Evolutionary conservation across 352 stramenopile genomes (phyloP).

Genomic region (Phytopythium chamaehyphon): DNA sequence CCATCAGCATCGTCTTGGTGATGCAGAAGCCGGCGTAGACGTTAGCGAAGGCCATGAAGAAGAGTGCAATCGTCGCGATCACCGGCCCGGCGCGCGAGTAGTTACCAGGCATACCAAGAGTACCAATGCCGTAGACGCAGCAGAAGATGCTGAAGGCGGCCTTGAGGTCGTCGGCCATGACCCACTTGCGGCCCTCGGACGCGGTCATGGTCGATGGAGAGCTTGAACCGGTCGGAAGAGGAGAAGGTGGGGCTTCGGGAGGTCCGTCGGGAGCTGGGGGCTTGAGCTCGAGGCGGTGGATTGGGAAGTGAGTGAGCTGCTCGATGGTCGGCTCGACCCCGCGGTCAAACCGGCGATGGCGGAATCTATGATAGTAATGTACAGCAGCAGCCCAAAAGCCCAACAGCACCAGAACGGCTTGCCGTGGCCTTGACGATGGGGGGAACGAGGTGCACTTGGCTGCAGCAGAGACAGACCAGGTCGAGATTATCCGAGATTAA

Average conservation of each 20-base stretch:
- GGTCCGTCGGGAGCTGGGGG: background rate
- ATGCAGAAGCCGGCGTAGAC: constrained; percentile 29
- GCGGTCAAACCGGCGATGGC: no score
- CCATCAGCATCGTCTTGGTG: constrained; percentile 39
- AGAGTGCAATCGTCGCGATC: constrained; percentile 23
- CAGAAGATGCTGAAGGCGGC: constrained; percentile 41
- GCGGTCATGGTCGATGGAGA: background rate
- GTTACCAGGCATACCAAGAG: constrained; percentile 53
- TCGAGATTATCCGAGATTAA: no score
- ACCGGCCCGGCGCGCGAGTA: constrained; percentile 35
- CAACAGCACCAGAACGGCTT: no score
- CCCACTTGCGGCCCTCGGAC: background rate
- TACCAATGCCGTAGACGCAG: constrained; percentile 52
- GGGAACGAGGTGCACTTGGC: no score
- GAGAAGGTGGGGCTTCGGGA: background rate
- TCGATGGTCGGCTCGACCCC: no score
- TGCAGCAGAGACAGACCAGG: no score
- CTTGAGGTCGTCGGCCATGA: constrained; percentile 43
- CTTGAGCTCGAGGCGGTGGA: background rate
- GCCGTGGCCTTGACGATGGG: no score
- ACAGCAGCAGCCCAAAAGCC: no score
- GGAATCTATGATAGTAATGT: no score
- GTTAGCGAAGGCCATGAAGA: constrained; percentile 44
- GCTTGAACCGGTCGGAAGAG: no score
- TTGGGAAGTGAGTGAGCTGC: background rate